Conservation (phyloP, 176 grass and related monocot genomes). For the Sorghum bicolor region Sorghum_bicolor_NCBIv3 NC_012878.2:57347501-57348000, state of each 20-base stretch:
- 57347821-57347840: too few relatives aligned
- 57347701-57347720: conserved; percentile 37
- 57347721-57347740: background rate
- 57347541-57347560: conserved; percentile 6
- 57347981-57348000: too few relatives aligned
- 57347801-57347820: too few relatives aligned
- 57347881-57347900: too few relatives aligned
- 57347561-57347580: background rate
- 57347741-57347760: background rate
- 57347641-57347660: conserved; percentile 32
- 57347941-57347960: too few relatives aligned
- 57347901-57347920: too few relatives aligned
- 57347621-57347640: background rate
- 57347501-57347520: background rate
- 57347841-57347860: too few relatives aligned
- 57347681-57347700: conserved; percentile 22
- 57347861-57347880: too few relatives aligned
- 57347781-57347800: too few relatives aligned
- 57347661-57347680: background rate
- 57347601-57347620: background rate
- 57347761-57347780: background rate
- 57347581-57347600: conserved; percentile 20
- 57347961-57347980: too few relatives aligned
- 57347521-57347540: conserved; percentile 27
- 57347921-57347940: too few relatives aligned